phyloP scores from a whole-genome alignment of 2,329 filamentous ascomycete genomes.

The Apiospora koreana region DNA sequence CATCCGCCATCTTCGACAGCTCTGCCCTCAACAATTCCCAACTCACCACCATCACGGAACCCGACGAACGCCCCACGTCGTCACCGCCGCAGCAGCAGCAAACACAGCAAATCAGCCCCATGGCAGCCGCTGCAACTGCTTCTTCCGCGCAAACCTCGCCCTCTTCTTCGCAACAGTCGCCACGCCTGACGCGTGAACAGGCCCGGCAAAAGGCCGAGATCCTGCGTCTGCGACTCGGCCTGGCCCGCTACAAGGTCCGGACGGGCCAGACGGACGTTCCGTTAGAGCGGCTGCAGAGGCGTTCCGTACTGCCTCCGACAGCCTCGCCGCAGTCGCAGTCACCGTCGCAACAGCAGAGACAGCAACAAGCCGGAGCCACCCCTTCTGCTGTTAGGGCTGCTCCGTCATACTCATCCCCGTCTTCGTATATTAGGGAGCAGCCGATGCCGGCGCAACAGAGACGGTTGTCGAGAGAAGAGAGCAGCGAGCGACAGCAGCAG shows the following conservation, averaged over 20 bases:
- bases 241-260: conserved; percentile 74
- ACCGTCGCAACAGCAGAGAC: background rate
- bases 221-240: conserved; percentile 66
- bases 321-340: background rate
- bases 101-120: background rate
- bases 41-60: conserved; percentile 50
- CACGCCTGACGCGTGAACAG: conserved; percentile 50
- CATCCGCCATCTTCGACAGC: conserved; percentile 51
- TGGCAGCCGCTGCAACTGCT: conserved; percentile 6
- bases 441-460: background rate
- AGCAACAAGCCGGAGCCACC: background rate
- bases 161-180: conserved; percentile 1
- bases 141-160: background rate
- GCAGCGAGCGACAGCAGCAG: background rate
- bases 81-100: background rate
- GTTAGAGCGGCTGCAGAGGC: conserved; percentile 57
- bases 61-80: conserved; percentile 33
- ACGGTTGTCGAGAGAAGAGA: background rate
- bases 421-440: background rate
- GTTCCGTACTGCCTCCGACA: conserved; percentile 28
- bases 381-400: background rate
- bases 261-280: conserved; percentile 71
- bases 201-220: conserved; percentile 64
- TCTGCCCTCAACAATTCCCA: conserved; percentile 42
- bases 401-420: background rate